Conservation (phyloP, 2,329 filamentous ascomycete species). For the Trichoderma lentiforme region DNA sequence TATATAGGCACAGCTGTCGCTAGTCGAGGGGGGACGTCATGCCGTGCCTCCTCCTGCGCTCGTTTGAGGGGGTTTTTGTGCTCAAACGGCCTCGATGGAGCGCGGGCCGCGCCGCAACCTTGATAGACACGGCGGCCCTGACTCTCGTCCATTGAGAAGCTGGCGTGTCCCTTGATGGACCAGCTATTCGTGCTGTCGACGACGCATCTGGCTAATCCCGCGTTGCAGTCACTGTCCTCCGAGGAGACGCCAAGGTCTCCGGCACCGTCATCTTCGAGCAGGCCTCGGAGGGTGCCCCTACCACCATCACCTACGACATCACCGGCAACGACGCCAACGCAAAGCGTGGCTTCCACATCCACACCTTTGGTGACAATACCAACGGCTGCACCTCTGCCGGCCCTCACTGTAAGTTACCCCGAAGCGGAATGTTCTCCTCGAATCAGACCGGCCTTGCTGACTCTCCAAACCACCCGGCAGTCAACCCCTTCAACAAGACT, state of each 20-base stretch:
- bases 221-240: constrained; percentile 83
- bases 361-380: constrained; percentile 99
- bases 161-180: constrained; percentile 35
- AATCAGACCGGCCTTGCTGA: neutral
- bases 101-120: constrained; percentile 37
- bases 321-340: constrained; percentile 89
- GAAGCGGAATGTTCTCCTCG: neutral
- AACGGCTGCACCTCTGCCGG: constrained; percentile 99
- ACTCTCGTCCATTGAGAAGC: neutral
- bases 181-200: neutral
- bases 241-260: constrained; percentile 93
- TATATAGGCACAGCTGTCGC: constrained; percentile 24
- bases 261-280: constrained; percentile 97
- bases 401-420: constrained; percentile 76
- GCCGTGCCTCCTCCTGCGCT: constrained; percentile 40
- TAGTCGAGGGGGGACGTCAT: constrained; percentile 19
- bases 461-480: constrained; percentile 43
- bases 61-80: constrained; percentile 57
- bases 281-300: constrained; percentile 73
- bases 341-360: constrained; percentile 96
- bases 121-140: constrained; percentile 37
- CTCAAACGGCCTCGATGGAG: constrained; percentile 20
- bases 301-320: constrained; percentile 90
- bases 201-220: constrained; percentile 9
- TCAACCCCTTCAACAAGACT: constrained; percentile 92